Evolutionary conservation across 2,329 filamentous ascomycete species (phyloP).

Genomic region (Atkinsonella texensis): DNA sequence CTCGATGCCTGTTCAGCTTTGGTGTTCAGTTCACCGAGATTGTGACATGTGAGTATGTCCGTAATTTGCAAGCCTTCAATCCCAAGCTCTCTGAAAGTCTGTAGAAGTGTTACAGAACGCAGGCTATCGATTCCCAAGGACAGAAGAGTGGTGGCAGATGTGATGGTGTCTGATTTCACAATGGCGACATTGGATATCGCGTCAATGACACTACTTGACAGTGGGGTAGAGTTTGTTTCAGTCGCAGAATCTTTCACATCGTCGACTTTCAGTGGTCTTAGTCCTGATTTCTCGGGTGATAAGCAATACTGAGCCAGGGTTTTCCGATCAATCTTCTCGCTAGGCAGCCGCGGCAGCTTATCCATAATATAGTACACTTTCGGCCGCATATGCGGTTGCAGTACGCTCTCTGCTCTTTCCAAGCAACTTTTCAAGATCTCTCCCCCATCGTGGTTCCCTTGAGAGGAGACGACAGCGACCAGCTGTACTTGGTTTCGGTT

Average conservation of each 20-base stretch:
- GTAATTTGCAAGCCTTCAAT: not conserved
- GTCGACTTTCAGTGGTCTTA: not conserved
- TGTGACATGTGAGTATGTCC: not conserved
- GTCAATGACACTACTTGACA: not conserved
- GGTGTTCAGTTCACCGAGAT: slow-evolving; percentile 10
- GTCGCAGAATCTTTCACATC: not conserved
- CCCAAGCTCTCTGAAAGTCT: slow-evolving; percentile 15
- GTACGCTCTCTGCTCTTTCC: slow-evolving; percentile 18
- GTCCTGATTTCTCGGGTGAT: not conserved
- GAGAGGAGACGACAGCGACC: not conserved
- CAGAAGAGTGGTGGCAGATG: not conserved
- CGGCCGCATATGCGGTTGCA: slow-evolving; percentile 51
- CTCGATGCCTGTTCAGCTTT: slow-evolving; percentile 7
- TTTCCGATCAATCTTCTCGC: slow-evolving; percentile 49
- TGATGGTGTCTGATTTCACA: not conserved
- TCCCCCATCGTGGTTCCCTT: not conserved
- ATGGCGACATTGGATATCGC: not conserved
- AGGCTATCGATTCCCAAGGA: slow-evolving; percentile 22
- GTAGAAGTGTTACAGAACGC: slow-evolving; percentile 21
- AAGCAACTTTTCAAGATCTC: not conserved
- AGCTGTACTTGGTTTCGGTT: not conserved
- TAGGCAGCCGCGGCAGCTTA: slow-evolving; percentile 43
- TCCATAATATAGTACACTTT: slow-evolving; percentile 36
- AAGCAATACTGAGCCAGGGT: not conserved
- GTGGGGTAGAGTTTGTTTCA: not conserved